Percentiles rank a stretch among this genome's conserved stretches.
These are phyloP conservation scores for Aphanomyces invadans DNA, from an alignment of 352 stramenopile species.

Conservation along the genomic window DNA sequence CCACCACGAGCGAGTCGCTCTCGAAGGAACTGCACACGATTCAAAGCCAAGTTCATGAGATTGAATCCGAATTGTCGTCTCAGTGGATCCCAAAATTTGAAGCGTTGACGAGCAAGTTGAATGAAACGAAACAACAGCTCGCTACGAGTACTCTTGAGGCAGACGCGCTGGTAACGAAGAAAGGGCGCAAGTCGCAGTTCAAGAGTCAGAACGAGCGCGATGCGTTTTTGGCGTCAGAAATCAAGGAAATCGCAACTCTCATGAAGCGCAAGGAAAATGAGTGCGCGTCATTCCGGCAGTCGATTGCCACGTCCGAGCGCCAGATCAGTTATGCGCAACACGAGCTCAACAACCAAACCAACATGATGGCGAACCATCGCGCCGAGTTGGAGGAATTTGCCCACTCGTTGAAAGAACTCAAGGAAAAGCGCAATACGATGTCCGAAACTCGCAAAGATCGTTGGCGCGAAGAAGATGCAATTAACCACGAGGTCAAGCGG, in stretches of 20 bases:
- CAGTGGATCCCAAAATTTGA: constrained; percentile 49
- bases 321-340: constrained; percentile 41
- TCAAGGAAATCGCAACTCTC: constrained; percentile 56
- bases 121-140: constrained; percentile 35
- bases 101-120: constrained; percentile 45
- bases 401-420: constrained; percentile 51
- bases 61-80: constrained; percentile 41
- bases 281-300: constrained; percentile 32
- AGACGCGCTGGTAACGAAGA: constrained; percentile 92
- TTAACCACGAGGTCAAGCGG: constrained; percentile 65
- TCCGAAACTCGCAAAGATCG: constrained; percentile 76
- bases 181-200: constrained; percentile 94
- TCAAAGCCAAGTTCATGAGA: constrained; percentile 45
- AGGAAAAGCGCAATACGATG: constrained; percentile 67
- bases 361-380: constrained; percentile 49
- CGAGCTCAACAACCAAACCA: constrained; percentile 37
- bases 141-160: constrained; percentile 26
- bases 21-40: constrained; percentile 48
- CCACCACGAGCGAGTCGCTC: constrained; percentile 34
- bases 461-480: constrained; percentile 73
- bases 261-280: constrained; percentile 54
- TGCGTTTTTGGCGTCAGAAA: constrained; percentile 62
- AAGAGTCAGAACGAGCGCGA: constrained; percentile 89
- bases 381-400: constrained; percentile 44
- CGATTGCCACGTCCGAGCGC: constrained; percentile 37